Conservation (phyloP, 2,329 filamentous ascomycete species). For the Pseudocercospora macadamiae region DNA sequence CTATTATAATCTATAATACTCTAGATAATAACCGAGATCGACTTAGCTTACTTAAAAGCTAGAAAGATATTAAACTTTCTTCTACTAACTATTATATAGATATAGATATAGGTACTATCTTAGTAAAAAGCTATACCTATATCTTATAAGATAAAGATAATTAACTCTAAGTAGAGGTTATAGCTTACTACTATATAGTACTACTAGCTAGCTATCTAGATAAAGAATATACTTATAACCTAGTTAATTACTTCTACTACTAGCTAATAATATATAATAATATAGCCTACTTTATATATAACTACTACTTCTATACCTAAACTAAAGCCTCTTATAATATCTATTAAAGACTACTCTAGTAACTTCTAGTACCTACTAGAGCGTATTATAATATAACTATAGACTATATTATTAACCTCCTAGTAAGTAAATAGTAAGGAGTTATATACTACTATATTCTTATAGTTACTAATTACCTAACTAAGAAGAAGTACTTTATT, state of each 20-base stretch:
- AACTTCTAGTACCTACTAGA: conserved; percentile 2
- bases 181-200: not conserved
- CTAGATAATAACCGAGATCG: too few relatives aligned
- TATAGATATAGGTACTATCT: not conserved
- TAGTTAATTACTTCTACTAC: not conserved
- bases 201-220: not conserved
- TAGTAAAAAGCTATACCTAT: not conserved
- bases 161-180: not conserved
- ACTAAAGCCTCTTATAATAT: not conserved
- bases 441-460: conserved; percentile 3
- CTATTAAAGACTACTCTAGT: not conserved
- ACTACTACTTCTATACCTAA: not conserved
- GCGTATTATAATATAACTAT: not conserved
- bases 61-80: too few relatives aligned
- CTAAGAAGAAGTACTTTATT: conserved; percentile 3
- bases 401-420: conserved; percentile 4
- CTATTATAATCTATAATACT: too few relatives aligned
- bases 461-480: conserved; percentile 2
- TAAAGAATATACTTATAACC: not conserved
- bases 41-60: too few relatives aligned
- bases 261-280: not conserved
- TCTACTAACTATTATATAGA: too few relatives aligned
- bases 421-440: not conserved
- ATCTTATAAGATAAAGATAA: not conserved
- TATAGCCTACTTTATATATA: not conserved